These are phyloP conservation scores for Homolaphlyctis polyrhiza DNA, from an alignment of 371 early-diverging fungal genomes.

Conservation along the genomic window DNA sequence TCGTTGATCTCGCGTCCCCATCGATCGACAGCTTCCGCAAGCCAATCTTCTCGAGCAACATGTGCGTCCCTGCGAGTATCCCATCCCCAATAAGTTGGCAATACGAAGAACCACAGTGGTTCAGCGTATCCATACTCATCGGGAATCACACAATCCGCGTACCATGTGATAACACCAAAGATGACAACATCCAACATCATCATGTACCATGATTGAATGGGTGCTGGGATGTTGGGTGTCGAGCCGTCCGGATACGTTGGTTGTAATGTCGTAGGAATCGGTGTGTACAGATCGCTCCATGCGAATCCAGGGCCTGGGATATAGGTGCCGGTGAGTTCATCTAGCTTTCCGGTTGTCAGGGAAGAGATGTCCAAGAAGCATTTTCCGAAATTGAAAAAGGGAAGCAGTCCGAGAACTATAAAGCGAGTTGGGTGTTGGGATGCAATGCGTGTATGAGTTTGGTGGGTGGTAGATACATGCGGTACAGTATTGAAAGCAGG, in stretches of 20 bases:
- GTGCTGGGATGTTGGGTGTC: slow-evolving; percentile 43
- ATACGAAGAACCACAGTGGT: slow-evolving; percentile 55
- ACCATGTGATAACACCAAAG: slow-evolving; percentile 40
- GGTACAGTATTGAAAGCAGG: too few species aligned
- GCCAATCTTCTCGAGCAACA: slow-evolving; percentile 3
- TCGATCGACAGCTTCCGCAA: not conserved
- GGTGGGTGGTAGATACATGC: too few species aligned
- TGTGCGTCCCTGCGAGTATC: not conserved
- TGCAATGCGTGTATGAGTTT: not conserved
- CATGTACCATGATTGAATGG: slow-evolving; percentile 48
- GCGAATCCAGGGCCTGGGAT: slow-evolving; percentile 55
- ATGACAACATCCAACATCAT: slow-evolving; percentile 19
- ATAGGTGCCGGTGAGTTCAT: slow-evolving; percentile 50
- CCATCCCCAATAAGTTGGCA: slow-evolving; percentile 5
- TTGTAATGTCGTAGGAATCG: slow-evolving; percentile 32
- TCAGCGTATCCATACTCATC: slow-evolving; percentile 53
- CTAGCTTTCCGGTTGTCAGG: slow-evolving; percentile 55
- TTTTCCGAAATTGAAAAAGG: slow-evolving; percentile 72
- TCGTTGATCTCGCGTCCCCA: slow-evolving; percentile 3
- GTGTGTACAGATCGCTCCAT: slow-evolving; percentile 47
- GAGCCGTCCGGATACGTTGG: slow-evolving; percentile 52
- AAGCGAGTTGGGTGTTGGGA: not conserved
- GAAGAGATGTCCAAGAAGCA: slow-evolving; percentile 61
- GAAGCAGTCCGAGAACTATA: slow-evolving; percentile 44
- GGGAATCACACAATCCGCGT: slow-evolving; percentile 53